Evolutionary conservation across 1,139 yeast species (phyloP), one percentile per base, ranked within the genome.

Genomic region (Williopsis jadinii): DNA sequence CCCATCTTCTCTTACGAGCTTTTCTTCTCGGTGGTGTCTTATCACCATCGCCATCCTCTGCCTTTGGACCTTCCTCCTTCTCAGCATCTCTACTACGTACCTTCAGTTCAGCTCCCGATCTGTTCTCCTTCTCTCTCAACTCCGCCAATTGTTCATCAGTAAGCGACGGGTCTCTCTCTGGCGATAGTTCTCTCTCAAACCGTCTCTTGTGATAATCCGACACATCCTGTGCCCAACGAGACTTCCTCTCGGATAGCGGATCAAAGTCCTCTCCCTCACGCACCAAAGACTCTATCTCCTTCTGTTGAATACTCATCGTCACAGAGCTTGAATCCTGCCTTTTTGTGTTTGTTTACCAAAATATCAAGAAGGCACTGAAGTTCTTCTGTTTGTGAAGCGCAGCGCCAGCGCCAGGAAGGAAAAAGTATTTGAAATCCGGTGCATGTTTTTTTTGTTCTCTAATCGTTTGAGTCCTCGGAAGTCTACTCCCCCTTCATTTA

Each of bases 181-280:
- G 65, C 8, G 56, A 62, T 36, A 54, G 52, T 38, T 49, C 56
- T 29, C 65, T 44, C 40, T 63, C 60, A 45, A 64, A 61, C 47
- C 74, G 54, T 47, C 68, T 58, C 46, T 60, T 58, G 39, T 70
- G 73, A 50, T 74, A 73, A 2, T 64, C 69, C 30, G 63, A 58
- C 24, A 5, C 24, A 49, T 68, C 73, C 27, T 66, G 57, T 6
- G 57, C 61, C 34, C 48, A 55, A 31, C 63, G 56, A 0, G 68
- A 54, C 40, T 61, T 59, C 12, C 56, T 53, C 28, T 55, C 47
- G 38, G 54, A 53, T 28, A 70, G 46, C 9, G 65, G 63, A 51
- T 71, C 73, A 30, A 46, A 54, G 28, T 53, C 61, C n/a, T 60
- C 66, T 2, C 61, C 49, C n/a, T 58, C 65, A 3, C 53, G 48